Evolutionary conservation across 139 green algal species (phyloP).

Genomic region (Tetraselmis striata): DNA sequence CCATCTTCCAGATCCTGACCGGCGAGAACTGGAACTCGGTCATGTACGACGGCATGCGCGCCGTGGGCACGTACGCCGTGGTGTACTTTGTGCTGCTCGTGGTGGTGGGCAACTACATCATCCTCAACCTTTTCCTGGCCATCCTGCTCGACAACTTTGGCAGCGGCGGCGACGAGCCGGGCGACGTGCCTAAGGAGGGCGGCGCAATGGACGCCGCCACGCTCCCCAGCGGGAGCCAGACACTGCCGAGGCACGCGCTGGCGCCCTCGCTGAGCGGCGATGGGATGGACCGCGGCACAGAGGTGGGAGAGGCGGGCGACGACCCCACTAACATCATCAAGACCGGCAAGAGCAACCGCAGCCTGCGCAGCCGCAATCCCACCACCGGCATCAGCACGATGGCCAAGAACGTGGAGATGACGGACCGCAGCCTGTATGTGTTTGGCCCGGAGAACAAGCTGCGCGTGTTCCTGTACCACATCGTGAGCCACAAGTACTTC

Average conservation of each 20-base stretch:
- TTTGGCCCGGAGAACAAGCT: conserved; percentile 29
- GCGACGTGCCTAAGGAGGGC: conserved; percentile 1
- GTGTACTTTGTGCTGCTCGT: conserved; percentile 51
- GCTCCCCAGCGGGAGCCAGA: conserved; percentile 16
- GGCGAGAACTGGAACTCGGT: conserved; percentile 29
- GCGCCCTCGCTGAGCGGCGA: too few relatives aligned
- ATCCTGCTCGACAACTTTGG: conserved; percentile 52
- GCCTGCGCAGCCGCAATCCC: too few relatives aligned
- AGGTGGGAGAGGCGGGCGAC: too few relatives aligned
- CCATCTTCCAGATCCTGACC: conserved; percentile 56
- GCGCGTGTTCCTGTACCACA: conserved; percentile 15
- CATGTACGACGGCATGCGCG: conserved; percentile 37
- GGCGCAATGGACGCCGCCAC: conserved; percentile 15
- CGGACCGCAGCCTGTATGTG: neutral
- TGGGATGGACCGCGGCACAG: too few relatives aligned
- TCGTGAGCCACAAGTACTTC: conserved; percentile 39
- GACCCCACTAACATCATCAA: too few relatives aligned
- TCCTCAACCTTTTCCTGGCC: conserved; percentile 77
- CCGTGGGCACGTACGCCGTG: conserved; percentile 11
- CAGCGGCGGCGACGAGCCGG: conserved; percentile 17
- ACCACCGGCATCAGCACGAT: too few relatives aligned
- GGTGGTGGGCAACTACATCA: conserved; percentile 60
- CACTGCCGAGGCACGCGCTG: conserved; percentile 27
- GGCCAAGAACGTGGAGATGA: conserved; percentile 10
- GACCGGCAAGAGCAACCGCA: too few relatives aligned